These are phyloP conservation scores for Pythium volutum DNA, from an alignment of 352 stramenopile genomes.

Conservation along the genomic window DNA sequence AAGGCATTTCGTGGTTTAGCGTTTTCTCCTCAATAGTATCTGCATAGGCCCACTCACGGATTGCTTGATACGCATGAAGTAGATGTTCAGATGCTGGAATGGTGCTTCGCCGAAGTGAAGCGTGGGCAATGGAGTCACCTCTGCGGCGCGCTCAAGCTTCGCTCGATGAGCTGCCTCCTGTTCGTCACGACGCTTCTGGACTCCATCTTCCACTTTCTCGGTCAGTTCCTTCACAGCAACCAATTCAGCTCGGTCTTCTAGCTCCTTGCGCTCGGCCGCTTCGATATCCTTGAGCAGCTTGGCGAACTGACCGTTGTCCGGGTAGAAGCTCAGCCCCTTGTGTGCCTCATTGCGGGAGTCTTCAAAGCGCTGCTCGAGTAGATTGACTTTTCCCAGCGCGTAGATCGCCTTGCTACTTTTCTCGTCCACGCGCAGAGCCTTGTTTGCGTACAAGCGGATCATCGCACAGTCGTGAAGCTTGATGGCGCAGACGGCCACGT, in stretches of 20 bases:
- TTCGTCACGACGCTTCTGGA: conserved; percentile 9
- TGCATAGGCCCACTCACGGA: conserved; percentile 18
- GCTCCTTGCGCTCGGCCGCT: conserved; percentile 27
- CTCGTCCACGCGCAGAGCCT: conserved; percentile 50
- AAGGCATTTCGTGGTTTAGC: not conserved
- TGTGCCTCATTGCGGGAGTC: conserved; percentile 42
- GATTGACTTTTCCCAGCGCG: conserved; percentile 55
- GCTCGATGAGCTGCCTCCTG: conserved; percentile 48
- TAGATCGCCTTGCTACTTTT: conserved; percentile 64
- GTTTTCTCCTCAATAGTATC: not conserved
- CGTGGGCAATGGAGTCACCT: conserved; percentile 40
- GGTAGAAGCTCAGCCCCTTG: conserved; percentile 36
- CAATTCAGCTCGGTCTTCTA: conserved; percentile 29
- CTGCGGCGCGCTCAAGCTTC: conserved; percentile 22
- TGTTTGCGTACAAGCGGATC: conserved; percentile 56
- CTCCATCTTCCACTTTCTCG: conserved; percentile 12
- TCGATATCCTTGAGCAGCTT: conserved; percentile 53
- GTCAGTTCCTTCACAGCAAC: conserved; percentile 30
- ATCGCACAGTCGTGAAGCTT: conserved; percentile 53
- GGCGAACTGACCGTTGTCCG: conserved; percentile 44
- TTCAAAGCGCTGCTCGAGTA: conserved; percentile 58
- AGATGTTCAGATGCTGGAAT: conserved; percentile 44
- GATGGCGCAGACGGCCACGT: conserved; percentile 73
- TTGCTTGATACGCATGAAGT: conserved; percentile 69
- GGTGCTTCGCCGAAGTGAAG: conserved; percentile 69